Evolutionary conservation across 2,329 filamentous ascomycete species (phyloP).

Genomic region (Kalaharituber pfeilii): DNA sequence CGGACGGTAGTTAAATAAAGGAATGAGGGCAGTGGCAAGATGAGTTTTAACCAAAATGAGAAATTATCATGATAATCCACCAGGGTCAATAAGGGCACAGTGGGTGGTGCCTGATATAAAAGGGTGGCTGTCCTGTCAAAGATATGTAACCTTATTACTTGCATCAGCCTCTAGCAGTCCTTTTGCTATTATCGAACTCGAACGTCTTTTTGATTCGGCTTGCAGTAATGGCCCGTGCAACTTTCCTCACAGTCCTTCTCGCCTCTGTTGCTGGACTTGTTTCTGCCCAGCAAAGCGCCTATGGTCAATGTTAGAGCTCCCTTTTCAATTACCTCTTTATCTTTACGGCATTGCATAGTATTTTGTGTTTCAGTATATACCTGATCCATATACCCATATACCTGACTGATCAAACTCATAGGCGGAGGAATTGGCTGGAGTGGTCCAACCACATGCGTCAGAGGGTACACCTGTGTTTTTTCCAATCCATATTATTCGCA

Average conservation of each 20-base stretch:
- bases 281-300: conserved; percentile 16
- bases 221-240: neutral
- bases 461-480: conserved; percentile 14
- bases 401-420: too few relatives aligned
- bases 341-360: conserved; percentile 23
- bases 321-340: conserved; percentile 25
- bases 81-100: too few relatives aligned
- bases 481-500: conserved; percentile 21
- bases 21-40: too few relatives aligned
- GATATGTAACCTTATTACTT: too few relatives aligned
- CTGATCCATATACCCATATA: neutral
- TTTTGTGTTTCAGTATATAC: neutral
- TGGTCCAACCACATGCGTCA: conserved; percentile 17
- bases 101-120: too few relatives aligned
- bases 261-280: conserved; percentile 4
- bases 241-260: neutral
- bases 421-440: conserved; percentile 15
- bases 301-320: conserved; percentile 24
- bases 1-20: too few relatives aligned
- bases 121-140: too few relatives aligned
- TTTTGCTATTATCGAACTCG: too few relatives aligned
- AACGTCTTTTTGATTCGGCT: too few relatives aligned
- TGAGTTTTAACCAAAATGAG: too few relatives aligned
- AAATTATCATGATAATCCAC: too few relatives aligned
- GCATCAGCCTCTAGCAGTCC: too few relatives aligned